Conservation (phyloP, 2,329 filamentous ascomycete genomes). For the Grosmannia huntii region DNA sequence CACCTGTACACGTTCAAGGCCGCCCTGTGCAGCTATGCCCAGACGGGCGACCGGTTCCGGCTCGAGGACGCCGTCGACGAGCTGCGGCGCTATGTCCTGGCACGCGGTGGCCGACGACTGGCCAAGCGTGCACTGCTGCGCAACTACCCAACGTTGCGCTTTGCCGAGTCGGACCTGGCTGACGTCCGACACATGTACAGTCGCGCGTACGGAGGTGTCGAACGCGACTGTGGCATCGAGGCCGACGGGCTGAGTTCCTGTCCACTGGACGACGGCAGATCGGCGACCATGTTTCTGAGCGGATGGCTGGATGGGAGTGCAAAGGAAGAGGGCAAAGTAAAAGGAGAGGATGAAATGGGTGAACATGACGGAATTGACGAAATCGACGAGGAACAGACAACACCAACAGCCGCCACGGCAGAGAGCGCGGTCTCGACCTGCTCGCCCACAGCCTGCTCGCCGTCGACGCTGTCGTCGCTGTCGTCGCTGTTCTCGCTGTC, state of each 20-base stretch:
- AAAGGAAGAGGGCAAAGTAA: not conserved
- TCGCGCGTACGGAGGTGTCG: slow-evolving; percentile 39
- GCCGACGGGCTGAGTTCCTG: slow-evolving; percentile 19
- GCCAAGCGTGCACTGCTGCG: slow-evolving; percentile 36
- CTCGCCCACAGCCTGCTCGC: not conserved
- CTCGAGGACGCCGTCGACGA: slow-evolving; percentile 52
- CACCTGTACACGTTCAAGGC: slow-evolving; percentile 52
- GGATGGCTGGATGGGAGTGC: slow-evolving; percentile 2
- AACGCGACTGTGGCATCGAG: slow-evolving; percentile 33
- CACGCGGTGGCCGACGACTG: slow-evolving; percentile 34
- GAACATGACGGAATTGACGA: not conserved
- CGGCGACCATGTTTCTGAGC: not conserved
- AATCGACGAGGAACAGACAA: not conserved
- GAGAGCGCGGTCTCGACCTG: not conserved
- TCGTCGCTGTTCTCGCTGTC: not conserved
- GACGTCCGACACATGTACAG: slow-evolving; percentile 46
- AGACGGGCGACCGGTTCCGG: slow-evolving; percentile 27
- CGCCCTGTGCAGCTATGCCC: slow-evolving; percentile 44
- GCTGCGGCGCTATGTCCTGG: slow-evolving; percentile 44
- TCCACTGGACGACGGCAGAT: not conserved
- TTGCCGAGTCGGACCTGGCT: slow-evolving; percentile 33
- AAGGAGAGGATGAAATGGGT: not conserved
- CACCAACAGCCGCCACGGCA: not conserved
- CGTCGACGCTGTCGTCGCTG: not conserved
- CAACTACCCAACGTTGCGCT: slow-evolving; percentile 38